A percentile compares a stretch with the other conserved stretches of the same genome.
phyloP scores from a whole-genome alignment of 768 basidiomycete genomes.

The Dacryopinax spathularia region DNA sequence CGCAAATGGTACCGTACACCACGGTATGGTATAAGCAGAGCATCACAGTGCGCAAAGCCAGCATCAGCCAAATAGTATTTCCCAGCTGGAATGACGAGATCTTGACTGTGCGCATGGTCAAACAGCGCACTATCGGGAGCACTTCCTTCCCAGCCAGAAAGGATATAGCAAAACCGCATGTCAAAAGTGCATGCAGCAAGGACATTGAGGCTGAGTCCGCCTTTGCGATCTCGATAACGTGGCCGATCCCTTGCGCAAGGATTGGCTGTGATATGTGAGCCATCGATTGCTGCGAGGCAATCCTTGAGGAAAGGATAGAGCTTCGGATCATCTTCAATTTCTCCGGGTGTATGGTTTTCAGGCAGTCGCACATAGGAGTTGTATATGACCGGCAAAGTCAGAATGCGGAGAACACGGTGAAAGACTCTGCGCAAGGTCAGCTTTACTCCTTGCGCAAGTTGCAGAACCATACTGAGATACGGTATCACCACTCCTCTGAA shows the following conservation, averaged over 20 bases:
- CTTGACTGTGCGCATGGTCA: constrained; percentile 17
- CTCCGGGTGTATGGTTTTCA: neutral
- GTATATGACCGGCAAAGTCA: constrained; percentile 20
- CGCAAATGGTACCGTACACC: constrained; percentile 28
- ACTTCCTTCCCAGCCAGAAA: constrained; percentile 32
- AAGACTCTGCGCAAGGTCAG: constrained; percentile 13
- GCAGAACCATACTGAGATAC: constrained; percentile 23
- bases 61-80: constrained; percentile 26
- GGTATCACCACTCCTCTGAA: constrained; percentile 28
- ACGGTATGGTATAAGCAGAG: constrained; percentile 27
- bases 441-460: neutral
- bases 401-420: constrained; percentile 14
- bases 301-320: constrained; percentile 25
- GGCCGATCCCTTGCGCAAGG: constrained; percentile 12
- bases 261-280: constrained; percentile 17
- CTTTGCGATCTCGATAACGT: constrained; percentile 16
- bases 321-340: constrained; percentile 22
- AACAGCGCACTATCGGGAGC: constrained; percentile 26
- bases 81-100: constrained; percentile 23
- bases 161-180: constrained; percentile 26
- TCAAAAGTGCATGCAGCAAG: constrained; percentile 26
- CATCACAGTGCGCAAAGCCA: constrained; percentile 25
- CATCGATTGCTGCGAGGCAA: constrained; percentile 26
- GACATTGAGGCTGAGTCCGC: constrained; percentile 26
- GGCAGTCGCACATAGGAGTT: constrained; percentile 6